A percentile compares a stretch with the other conserved stretches of the same genome.
Conservation (phyloP, 2,329 filamentous ascomycete genomes). For the Daldinia eschscholtzii region DNA sequence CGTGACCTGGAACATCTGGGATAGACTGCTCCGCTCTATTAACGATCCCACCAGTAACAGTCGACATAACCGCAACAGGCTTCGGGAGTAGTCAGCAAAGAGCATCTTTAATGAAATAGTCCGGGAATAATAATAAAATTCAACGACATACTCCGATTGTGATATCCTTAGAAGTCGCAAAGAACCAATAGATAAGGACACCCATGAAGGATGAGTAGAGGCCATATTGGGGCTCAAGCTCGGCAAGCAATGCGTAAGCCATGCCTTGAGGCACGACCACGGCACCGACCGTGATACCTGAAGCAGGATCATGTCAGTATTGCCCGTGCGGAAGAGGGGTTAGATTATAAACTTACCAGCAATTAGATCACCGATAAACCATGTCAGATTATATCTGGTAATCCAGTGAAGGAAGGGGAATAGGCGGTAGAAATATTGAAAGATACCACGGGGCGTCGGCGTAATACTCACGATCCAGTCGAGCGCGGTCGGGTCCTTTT, state of each 20-base stretch:
- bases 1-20: conserved; percentile 51
- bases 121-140: neutral
- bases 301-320: conserved; percentile 38
- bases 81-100: conserved; percentile 61
- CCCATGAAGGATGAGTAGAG: conserved; percentile 58
- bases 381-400: conserved; percentile 84
- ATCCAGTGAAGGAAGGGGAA: conserved; percentile 95
- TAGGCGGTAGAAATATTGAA: conserved; percentile 74
- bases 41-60: conserved; percentile 64
- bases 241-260: conserved; percentile 65
- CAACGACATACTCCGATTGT: conserved; percentile 74
- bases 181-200: conserved; percentile 56
- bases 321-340: conserved; percentile 43
- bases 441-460: conserved; percentile 68
- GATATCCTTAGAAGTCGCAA: conserved; percentile 68
- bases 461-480: conserved; percentile 78
- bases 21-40: conserved; percentile 35
- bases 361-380: conserved; percentile 88
- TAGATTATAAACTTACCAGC: conserved; percentile 69
- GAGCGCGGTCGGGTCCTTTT: conserved; percentile 78
- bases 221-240: conserved; percentile 63
- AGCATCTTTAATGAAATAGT: conserved; percentile 55
- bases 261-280: conserved; percentile 68
- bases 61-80: conserved; percentile 65
- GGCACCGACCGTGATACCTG: conserved; percentile 63